Percentiles rank a stretch among this genome's conserved stretches.
Conservation (phyloP, 2,329 filamentous ascomycete genomes). For the Curvularia sp. region DNA sequence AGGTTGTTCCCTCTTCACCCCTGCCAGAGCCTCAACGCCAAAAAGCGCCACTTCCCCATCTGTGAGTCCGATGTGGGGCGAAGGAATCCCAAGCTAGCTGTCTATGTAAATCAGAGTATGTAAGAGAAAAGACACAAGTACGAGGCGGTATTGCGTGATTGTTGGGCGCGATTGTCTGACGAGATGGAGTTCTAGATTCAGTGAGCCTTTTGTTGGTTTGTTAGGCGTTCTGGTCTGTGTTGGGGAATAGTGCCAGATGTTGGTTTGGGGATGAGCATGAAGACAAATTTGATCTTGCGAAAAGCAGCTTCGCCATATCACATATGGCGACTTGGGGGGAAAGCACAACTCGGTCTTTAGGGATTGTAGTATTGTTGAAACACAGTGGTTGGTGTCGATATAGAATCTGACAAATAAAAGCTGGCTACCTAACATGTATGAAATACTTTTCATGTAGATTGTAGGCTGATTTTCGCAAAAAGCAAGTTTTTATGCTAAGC, state of each 20-base stretch:
- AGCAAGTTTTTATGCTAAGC: not conserved
- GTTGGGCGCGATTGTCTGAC: not conserved
- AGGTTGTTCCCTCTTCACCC: not conserved
- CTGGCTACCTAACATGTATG: no score
- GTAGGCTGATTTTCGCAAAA: not conserved
- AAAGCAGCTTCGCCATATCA: no score
- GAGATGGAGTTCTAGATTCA: not conserved
- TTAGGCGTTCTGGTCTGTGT: not conserved
- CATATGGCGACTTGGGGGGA: no score
- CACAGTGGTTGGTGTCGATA: no score
- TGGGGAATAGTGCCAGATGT: no score
- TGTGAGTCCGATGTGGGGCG: not conserved
- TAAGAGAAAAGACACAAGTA: not conserved
- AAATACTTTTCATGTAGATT: not conserved
- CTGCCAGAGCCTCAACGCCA: not conserved
- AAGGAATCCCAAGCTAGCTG: not conserved
- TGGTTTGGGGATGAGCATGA: no score
- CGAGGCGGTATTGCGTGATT: not conserved
- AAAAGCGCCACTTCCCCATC: not conserved
- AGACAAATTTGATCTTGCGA: no score
- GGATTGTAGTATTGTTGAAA: no score
- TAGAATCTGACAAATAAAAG: no score
- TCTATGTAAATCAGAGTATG: not conserved
- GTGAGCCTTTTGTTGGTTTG: not conserved
- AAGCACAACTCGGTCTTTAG: no score